phyloP scores from a whole-genome alignment of 73 alveolate species.

The Symbiodinium natans region DNA sequence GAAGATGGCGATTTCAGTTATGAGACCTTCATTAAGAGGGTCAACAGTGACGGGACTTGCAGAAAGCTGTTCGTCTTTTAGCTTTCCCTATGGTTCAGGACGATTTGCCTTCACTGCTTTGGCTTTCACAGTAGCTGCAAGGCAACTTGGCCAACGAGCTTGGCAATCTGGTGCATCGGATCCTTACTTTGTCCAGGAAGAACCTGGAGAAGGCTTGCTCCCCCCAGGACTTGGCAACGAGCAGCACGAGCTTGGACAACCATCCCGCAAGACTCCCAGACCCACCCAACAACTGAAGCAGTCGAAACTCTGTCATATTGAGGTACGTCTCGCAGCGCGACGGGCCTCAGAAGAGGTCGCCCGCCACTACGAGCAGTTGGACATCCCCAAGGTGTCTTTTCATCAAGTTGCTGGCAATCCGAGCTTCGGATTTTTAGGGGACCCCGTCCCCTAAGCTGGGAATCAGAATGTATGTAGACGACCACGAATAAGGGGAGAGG shows the following conservation, averaged over 20 bases:
- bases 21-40: slow-evolving; percentile 88
- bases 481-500: not conserved
- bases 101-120: not conserved
- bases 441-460: too few relatives aligned
- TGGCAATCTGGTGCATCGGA: slow-evolving; percentile 76
- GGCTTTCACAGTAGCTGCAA: not conserved
- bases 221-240: slow-evolving; percentile 23
- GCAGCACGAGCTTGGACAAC: not conserved
- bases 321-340: slow-evolving; percentile 48
- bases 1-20: slow-evolving; percentile 87
- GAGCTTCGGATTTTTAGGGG: not conserved
- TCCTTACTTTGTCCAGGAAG: slow-evolving; percentile 53
- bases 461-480: too few relatives aligned
- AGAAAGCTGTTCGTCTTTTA: not conserved
- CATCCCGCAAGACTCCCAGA: slow-evolving; percentile 39
- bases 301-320: not conserved
- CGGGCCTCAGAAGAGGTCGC: slow-evolving; percentile 83
- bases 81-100: not conserved
- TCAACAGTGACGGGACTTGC: slow-evolving; percentile 38
- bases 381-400: slow-evolving; percentile 11
- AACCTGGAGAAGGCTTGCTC: slow-evolving; percentile 40
- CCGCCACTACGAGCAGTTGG: slow-evolving; percentile 75
- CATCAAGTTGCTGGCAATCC: too few relatives aligned
- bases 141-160: slow-evolving; percentile 90
- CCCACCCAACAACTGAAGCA: not conserved